Base-by-base conservation (phyloP, 352 stramenopile genomes). In the Thraustochytrium sp. region DNA sequence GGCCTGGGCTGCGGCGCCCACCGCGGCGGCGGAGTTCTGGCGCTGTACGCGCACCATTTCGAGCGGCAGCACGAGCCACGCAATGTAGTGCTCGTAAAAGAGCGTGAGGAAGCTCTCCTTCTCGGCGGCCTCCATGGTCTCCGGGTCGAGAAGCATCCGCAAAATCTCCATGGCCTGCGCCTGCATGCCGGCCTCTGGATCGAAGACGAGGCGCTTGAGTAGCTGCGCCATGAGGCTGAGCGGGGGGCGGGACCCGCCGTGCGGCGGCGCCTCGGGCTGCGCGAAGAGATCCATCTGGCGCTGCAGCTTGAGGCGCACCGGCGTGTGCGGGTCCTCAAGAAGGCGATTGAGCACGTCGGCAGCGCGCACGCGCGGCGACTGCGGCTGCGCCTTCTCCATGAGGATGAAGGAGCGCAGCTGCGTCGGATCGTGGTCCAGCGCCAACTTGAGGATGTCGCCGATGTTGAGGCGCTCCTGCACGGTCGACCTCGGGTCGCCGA, bases 41-140 rank as follows among this genome's bases (percentile, higher is more conserved):
- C 49, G 68, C 38, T 31, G 16, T 4, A 76, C 59, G 21, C 51
- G 38, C 4, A 86, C 85, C 72, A 89, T 89, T 42, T 91, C 87
- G 85, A 94, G 92, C 29, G 91, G 89, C 48, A 89, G 87, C 36
- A 91, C 90, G 51, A 94, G 87, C 92, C 90, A 94, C 77, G 87
- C 85, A 3, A 94, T 84, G 85, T 94, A 94, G 26, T 92, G 86
- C 21, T 94, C 89, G 82, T 94, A 95, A 84, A 94, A 95, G 9
- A 92, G 55, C 8, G 87, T 87, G 2, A 95, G 85, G 74, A 95
- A 95, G 18, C 87, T 86, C 68, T 94, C 92, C 26, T 86, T 82
- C n/a, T 90, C 87, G 62, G 82, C 44, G 36, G 63, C 78, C 54
- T 89, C 87, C 86, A 89, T 88, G 37, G 86, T 87, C 76, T 89